These are phyloP conservation scores for Colletotrichum lentis DNA, from an alignment of 2,329 filamentous ascomycete genomes.

Conservation along the genomic window DNA sequence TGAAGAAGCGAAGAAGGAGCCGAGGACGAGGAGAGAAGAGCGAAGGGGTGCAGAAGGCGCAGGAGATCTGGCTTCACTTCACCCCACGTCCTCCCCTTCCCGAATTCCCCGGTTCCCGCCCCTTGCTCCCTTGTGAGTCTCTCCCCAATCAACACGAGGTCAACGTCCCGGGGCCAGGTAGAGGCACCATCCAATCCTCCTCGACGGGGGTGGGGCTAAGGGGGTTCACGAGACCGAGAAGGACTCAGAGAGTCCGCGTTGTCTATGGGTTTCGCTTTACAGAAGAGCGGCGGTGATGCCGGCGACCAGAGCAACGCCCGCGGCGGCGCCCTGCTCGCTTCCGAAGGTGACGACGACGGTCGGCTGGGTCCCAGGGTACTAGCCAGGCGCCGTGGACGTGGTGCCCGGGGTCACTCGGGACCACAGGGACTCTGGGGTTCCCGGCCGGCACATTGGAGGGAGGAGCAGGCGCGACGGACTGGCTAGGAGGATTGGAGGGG, in stretches of 20 bases:
- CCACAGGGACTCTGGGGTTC: background rate
- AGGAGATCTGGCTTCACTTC: slow-evolving; percentile 28
- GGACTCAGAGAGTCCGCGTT: background rate
- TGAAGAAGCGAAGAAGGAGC: background rate
- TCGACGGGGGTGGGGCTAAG: background rate
- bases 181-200: background rate
- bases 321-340: slow-evolving; percentile 18
- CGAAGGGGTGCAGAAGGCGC: slow-evolving; percentile 23
- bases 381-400: background rate
- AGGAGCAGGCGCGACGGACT: background rate
- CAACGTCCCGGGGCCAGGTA: background rate
- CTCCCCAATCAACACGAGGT: background rate
- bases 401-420: background rate
- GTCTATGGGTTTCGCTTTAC: slow-evolving; percentile 4
- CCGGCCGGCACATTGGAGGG: background rate
- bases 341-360: slow-evolving; percentile 30
- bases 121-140: slow-evolving; percentile 9
- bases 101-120: background rate
- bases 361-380: background rate
- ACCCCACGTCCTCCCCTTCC: background rate
- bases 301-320: slow-evolving; percentile 19
- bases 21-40: background rate
- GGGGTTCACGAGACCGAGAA: background rate
- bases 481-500: slow-evolving; percentile 9
- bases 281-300: slow-evolving; percentile 23